Evolutionary conservation across 768 basidiomycete species (phyloP), one percentile per base, ranked within the genome.

Genomic region (Hypholoma sublateritium): DNA sequence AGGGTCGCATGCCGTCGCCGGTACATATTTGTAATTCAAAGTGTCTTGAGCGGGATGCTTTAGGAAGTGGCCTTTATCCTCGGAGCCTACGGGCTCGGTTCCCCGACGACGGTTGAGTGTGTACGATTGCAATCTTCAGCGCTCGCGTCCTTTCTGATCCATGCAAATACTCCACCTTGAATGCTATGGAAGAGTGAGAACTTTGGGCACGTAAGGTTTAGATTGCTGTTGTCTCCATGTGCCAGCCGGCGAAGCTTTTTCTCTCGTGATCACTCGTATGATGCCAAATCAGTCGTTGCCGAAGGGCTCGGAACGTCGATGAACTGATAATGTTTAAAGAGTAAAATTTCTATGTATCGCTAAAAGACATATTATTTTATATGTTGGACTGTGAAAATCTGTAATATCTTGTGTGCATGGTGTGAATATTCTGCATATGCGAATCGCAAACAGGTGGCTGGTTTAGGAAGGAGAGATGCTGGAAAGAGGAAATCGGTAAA

Each of bases 381-480:
- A 9, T 32, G 28, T 32, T 32, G 5, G 3, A 9, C 5, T 32
- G 9, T 9, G 5, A 32, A n/a, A 6, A 44, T 17, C 6, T 43
- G 8, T 44, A 5, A 9, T 22, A 17, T 19, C 43, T 4, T 44
- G 17, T 42, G 21, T 21, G 5, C 2, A n/a, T 9, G 21, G 41
- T n/a, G 16, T n/a, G 12, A 42, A 5, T 17, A 44, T 17, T 44
- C 11, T 11, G 16, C 12, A 44, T 44, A 17, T 12, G 22, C 19
- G 22, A 17, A 22, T 44, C 43, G n/a, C 43, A 24, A 6, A n/a
- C 46, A 14, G 25, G 12, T 24, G 25, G 25, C 46, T 25, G n/a
- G 22, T 58, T 65, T 61, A 61, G 62, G 64, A 59, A 65, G 41
- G 58, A 39, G 56, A 60, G 54, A 62, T 63, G 56, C 64, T 63